Conservation (phyloP, 164 flowering plant genomes). For the Malania oleifera region DNA sequence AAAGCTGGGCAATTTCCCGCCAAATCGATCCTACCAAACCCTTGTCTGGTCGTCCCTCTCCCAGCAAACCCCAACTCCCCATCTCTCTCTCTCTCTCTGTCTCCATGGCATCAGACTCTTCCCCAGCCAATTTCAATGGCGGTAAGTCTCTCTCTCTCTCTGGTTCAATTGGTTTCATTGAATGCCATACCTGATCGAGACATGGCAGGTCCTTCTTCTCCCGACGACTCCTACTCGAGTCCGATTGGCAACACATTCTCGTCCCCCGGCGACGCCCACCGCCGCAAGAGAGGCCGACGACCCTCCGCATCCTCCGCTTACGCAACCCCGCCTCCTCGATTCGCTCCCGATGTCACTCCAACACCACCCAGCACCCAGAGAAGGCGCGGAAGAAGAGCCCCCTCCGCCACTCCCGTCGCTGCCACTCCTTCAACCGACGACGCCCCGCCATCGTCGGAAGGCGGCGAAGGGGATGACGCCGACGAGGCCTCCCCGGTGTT, state of each 20-base stretch:
- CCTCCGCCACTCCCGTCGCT: constrained; percentile 15
- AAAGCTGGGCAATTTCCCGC: too few species aligned
- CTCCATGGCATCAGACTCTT: constrained; percentile 72
- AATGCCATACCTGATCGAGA: background rate
- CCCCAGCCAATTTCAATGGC: constrained; percentile 31
- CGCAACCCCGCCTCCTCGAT: constrained; percentile 35
- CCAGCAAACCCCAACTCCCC: too few species aligned
- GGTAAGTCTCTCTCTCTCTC: constrained; percentile 26
- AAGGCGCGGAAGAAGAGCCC: constrained; percentile 15
- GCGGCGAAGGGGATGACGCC: constrained; percentile 43
- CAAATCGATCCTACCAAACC: too few species aligned
- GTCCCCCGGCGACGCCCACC: constrained; percentile 40
- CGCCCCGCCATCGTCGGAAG: constrained; percentile 52
- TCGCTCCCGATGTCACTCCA: constrained; percentile 2
- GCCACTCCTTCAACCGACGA: constrained; percentile 60
- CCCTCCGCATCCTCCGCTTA: constrained; percentile 30
- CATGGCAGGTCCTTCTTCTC: constrained; percentile 64
- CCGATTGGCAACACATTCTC: constrained; percentile 71
- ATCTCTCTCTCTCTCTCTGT: too few species aligned
- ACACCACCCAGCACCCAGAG: constrained; percentile 16
- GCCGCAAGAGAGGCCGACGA: constrained; percentile 31
- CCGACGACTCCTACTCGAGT: constrained; percentile 54
- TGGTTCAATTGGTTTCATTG: background rate
- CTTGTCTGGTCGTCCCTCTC: too few species aligned
- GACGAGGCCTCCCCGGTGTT: constrained; percentile 68